A percentile compares a stretch with the other conserved stretches of the same genome.
phyloP scores from a whole-genome alignment of 768 basidiomycete species.

The Panaeolus papilionaceus region DNA sequence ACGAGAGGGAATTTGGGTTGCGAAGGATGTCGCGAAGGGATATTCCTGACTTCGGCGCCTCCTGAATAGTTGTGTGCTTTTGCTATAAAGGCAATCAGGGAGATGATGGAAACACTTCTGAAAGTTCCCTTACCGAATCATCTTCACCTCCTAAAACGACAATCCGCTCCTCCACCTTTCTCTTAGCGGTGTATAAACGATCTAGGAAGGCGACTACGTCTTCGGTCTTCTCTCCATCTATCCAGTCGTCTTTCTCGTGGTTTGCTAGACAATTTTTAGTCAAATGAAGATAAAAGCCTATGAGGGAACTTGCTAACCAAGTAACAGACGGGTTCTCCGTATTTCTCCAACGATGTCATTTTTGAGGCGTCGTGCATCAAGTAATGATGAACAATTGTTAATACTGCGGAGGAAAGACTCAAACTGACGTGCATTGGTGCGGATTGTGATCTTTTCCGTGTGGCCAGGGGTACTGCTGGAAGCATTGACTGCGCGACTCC shows the following conservation, averaged over 20 bases:
- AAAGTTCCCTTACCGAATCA: constrained; percentile 50
- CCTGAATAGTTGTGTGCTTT: constrained; percentile 48
- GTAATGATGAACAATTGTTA: constrained; percentile 75
- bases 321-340: constrained; percentile 72
- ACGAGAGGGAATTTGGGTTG: constrained; percentile 90
- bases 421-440: constrained; percentile 83
- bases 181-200: constrained; percentile 87
- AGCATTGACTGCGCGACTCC: constrained; percentile 41
- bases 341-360: constrained; percentile 95
- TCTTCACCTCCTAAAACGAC: constrained; percentile 78
- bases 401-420: constrained; percentile 92
- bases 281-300: neutral
- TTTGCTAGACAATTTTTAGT: constrained; percentile 54
- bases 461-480: constrained; percentile 43
- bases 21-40: constrained; percentile 81
- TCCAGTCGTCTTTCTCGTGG: constrained; percentile 89
- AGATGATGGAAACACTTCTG: constrained; percentile 2
- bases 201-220: constrained; percentile 88
- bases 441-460: constrained; percentile 80
- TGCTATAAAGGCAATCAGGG: constrained; percentile 28
- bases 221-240: constrained; percentile 84
- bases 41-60: constrained; percentile 55
- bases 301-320: constrained; percentile 53
- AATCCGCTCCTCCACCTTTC: constrained; percentile 87
- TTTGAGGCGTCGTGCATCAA: constrained; percentile 90